Base-by-base conservation (phyloP, 352 stramenopile genomes). In the Phytophthora ohioensis region DNA sequence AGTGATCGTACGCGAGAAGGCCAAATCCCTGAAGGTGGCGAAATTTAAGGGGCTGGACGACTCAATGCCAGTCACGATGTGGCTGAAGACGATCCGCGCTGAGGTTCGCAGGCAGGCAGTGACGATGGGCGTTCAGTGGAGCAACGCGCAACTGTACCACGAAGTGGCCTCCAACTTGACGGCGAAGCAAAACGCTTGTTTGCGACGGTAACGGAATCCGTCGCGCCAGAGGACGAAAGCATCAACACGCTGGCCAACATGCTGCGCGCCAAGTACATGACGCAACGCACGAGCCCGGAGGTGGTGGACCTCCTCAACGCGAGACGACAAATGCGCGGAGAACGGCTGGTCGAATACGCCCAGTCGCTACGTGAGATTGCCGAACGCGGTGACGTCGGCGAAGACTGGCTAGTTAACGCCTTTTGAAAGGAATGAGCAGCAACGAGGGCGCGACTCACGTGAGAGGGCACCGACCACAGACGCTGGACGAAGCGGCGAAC, bases 21-120 rank as follows among this genome's bases (percentile, higher is more conserved):
- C 38, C n/a, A 47, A 38, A 17, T 2, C 53, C 1, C 21, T 57
- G 11, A 52, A 57, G 21, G 4, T 56, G 4, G 17, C 34, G 21
- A 58, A 67, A 30, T 67, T 42, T 38, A 52, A 67, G 21, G 47
- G 58, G 1, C 5, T 67, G 4, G 48, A 59, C n/a, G 58, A 54
- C 47, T 30, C 36, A 0, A 52, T 67, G 39, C 38, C 48, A 0
- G 39, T 67, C 3, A 39, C 36, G 38, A 67, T 54, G 35, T 67
- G 58, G 58, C 13, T 59, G 30, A 51, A 48, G 30, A 36, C 47
- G 36, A 34, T 21, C 17, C 17, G 17, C 17, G 17, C 17, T 1
- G 17, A 21, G 17, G 17, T 1, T 1, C 17, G 17, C 53, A 21
- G 53, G 0, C 53, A 59, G 21, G 53, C 53, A 11, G 51, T 17